Base-by-base conservation (phyloP, 345 rosid species). In the Excoecaria agallocha region DNA sequence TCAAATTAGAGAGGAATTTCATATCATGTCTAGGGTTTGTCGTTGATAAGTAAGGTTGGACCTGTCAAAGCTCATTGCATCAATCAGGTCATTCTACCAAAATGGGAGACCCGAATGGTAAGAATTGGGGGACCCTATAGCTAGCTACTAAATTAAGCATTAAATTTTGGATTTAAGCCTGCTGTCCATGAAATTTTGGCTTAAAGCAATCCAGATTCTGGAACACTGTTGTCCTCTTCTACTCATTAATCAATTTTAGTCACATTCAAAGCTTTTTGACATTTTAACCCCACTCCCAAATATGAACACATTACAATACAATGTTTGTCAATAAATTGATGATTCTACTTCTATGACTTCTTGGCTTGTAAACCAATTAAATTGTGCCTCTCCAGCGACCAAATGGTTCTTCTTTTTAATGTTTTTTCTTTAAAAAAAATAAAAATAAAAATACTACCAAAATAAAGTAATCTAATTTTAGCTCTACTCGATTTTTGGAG, bases 1-100 rank as follows among this genome's bases (percentile, higher is more conserved):
- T 57, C 71, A 25, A 73, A 75, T 70, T 73, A 68, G 8, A 49
- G 69, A 68, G n/a, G 68, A 61, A 76, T 84, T 74, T 78, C 80
- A 8, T 73, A 76, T 86, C 83, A 50, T 80, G 87, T 79, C 79
- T 77, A 68, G 64, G 43, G 74, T 46, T 35, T 79, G 77, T 82
- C 76, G 68, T 72, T 78, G 77, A 68, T 73, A 41, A 67, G 68
- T 45, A 59, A 52, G 70, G 8, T 19, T 30, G 43, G 30, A 76
- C 73, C 59, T 66, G 7, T 74, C 66, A 69, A 71, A 24, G 3
- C 38, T 52, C 15, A 77, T 80, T 75, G 69, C 59, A 69, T 84
- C 82, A 66, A 69, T 80, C 77, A 84, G 79, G 68, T 71, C 70
- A 59, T 8, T 62, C 20, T 70, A 61, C 71, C 77, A 70, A 46